Percentiles rank a stretch among this genome's conserved stretches.
phyloP scores from a whole-genome alignment of 2,329 filamentous ascomycete species.

The Neurospora crassa region DNA sequence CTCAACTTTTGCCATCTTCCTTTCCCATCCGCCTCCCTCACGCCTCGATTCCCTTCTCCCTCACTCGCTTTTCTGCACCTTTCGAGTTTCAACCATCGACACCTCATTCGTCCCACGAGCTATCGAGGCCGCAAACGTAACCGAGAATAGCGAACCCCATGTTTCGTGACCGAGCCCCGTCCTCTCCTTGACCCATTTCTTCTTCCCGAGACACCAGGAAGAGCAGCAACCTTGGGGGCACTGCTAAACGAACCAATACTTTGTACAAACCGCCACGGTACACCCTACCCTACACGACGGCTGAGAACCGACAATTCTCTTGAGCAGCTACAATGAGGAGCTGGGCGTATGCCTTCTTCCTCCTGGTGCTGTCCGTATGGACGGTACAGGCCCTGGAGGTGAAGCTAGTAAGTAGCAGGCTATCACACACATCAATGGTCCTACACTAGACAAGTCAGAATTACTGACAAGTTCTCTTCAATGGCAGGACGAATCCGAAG shows the following conservation, averaged over 20 bases:
- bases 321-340: slow-evolving; percentile 38
- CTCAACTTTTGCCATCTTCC: neutral
- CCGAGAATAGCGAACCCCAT: neutral
- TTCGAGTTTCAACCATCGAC: neutral
- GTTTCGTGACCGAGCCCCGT: neutral
- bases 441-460: neutral
- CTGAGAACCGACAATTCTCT: neutral
- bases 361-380: slow-evolving; percentile 45
- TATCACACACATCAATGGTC: neutral
- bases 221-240: neutral
- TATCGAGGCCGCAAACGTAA: neutral
- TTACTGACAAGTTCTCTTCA: slow-evolving; percentile 3
- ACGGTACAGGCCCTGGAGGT: slow-evolving; percentile 48
- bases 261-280: slow-evolving; percentile 3
- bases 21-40: neutral
- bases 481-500: slow-evolving; percentile 60
- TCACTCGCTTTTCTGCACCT: neutral
- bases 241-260: neutral
- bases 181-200: neutral
- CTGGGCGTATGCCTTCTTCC: slow-evolving; percentile 38
- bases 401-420: slow-evolving; percentile 34
- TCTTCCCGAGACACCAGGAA: neutral
- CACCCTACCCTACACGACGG: neutral
- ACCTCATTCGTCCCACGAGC: neutral
- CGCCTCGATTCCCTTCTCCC: neutral